Conservation (phyloP, 257 asterid species). For the Lycium ferocissimum region DNA sequence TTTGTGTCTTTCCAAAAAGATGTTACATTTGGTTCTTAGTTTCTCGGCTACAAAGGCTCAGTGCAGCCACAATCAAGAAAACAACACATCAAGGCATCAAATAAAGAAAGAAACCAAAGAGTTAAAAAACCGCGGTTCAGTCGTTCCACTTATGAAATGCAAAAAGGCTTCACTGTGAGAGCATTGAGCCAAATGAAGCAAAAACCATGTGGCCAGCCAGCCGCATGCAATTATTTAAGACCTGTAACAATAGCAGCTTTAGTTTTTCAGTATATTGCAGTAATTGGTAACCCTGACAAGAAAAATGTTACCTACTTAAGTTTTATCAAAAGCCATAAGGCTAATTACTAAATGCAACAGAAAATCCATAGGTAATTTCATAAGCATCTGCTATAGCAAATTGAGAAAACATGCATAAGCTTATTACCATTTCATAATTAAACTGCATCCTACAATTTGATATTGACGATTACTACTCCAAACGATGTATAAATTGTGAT, state of each 20-base stretch:
- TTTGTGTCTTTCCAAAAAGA: too few relatives aligned
- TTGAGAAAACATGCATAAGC: not conserved
- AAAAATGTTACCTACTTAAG: not conserved
- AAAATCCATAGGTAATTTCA: not conserved
- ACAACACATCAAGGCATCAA: not conserved
- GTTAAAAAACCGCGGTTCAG: not conserved
- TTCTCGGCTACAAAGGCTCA: not conserved
- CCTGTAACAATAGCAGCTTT: slow-evolving; percentile 5
- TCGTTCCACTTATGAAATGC: slow-evolving; percentile 12
- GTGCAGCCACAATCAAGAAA: not conserved
- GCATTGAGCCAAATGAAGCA: slow-evolving; percentile 13
- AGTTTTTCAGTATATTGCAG: not conserved
- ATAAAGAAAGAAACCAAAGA: not conserved
- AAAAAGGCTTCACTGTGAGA: not conserved
- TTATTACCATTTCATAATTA: not conserved
- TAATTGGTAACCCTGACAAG: not conserved
- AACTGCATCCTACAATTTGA: not conserved
- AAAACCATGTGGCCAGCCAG: not conserved
- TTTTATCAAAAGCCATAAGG: not conserved
- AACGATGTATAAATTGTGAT: not conserved
- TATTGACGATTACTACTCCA: not conserved
- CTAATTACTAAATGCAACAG: not conserved
- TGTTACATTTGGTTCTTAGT: not conserved
- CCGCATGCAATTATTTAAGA: not conserved
- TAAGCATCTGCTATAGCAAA: not conserved